phyloP scores from a whole-genome alignment of 2,329 filamentous ascomycete genomes.

The Xylariales sp. region DNA sequence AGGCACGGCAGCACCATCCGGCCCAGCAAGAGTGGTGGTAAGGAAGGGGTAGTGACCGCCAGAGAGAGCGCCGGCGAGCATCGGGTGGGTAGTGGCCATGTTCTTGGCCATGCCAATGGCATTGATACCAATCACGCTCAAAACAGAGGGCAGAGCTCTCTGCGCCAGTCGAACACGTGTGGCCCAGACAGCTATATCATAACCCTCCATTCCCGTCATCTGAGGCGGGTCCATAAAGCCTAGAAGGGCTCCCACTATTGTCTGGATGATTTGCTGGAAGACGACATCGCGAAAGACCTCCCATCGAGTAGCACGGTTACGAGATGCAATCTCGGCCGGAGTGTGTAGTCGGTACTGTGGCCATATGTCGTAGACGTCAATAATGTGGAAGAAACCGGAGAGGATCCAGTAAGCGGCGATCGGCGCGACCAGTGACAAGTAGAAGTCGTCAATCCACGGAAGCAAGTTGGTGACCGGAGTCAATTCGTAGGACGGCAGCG shows the following conservation, averaged over 20 bases:
- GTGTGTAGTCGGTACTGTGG: constrained; percentile 93
- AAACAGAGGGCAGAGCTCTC: constrained; percentile 66
- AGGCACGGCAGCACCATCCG: constrained; percentile 51
- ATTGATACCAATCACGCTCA: constrained; percentile 73
- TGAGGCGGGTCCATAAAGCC: constrained; percentile 70
- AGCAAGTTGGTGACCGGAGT: constrained; percentile 67
- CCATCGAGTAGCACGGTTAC: constrained; percentile 80
- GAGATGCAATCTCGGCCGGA: constrained; percentile 80
- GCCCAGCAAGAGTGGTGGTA: constrained; percentile 51
- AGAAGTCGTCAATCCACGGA: constrained; percentile 75
- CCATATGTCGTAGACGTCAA: constrained; percentile 82
- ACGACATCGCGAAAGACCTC: constrained; percentile 89
- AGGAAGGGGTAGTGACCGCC: constrained; percentile 79
- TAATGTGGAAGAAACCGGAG: constrained; percentile 80
- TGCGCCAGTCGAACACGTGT: constrained; percentile 76
- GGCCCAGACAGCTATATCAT: constrained; percentile 88
- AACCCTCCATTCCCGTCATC: constrained; percentile 71
- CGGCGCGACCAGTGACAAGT: constrained; percentile 70
- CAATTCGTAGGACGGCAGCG: constrained; percentile 78
- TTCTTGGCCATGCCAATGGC: constrained; percentile 71
- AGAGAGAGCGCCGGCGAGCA: constrained; percentile 69
- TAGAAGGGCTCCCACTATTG: constrained; percentile 63
- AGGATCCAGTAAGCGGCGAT: constrained; percentile 84
- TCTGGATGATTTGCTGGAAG: constrained; percentile 87
- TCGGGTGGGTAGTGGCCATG: constrained; percentile 65